These are phyloP conservation scores for Glomus cerebriforme DNA, from an alignment of 192 early-diverging fungal species.

Conservation along the genomic window DNA sequence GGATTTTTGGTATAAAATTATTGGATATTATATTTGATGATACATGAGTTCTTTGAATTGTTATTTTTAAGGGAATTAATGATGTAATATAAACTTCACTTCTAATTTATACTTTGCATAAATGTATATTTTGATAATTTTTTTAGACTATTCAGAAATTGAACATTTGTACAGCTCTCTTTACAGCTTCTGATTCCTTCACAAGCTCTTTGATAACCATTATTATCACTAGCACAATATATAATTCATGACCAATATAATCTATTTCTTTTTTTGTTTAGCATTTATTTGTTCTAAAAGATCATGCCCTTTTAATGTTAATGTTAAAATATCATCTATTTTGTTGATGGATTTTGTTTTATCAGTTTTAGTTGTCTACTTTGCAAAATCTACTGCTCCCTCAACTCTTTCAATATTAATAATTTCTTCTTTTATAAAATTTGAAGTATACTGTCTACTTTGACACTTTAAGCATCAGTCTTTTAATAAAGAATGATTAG, in stretches of 20 bases:
- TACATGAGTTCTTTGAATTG: no score
- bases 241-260: constrained; percentile 14
- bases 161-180: no score
- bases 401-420: neutral
- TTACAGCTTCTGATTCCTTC: no score
- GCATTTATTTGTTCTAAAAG: neutral
- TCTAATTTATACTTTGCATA: no score
- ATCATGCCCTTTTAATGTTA: neutral
- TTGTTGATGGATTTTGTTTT: no score
- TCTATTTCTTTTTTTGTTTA: constrained; percentile 4
- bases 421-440: neutral
- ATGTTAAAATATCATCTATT: no score
- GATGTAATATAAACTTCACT: no score
- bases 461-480: neutral
- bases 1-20: no score
- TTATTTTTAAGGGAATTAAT: no score
- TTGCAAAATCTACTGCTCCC: neutral
- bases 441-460: neutral
- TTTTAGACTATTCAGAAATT: no score
- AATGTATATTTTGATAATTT: no score
- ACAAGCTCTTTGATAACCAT: neutral
- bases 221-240: constrained; percentile 6
- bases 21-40: no score
- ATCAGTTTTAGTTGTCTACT: neutral
- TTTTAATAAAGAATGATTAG: constrained; percentile 6